Conservation (phyloP, 768 basidiomycete genomes). For the Suillus plorans region DNA sequence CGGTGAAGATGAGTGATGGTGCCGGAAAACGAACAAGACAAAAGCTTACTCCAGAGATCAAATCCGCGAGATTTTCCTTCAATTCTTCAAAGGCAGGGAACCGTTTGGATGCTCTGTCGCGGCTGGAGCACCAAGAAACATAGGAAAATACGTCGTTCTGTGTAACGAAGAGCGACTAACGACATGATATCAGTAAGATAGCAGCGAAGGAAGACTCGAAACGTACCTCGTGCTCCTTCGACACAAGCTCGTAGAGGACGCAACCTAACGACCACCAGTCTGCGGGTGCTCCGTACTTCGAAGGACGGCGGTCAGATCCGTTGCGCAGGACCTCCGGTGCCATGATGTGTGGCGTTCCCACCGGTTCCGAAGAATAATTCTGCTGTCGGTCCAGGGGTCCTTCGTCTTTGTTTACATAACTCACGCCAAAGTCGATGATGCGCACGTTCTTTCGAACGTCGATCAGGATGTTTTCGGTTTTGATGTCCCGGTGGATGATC, state of each 20-base stretch:
- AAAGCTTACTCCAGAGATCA: background rate
- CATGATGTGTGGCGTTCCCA: background rate
- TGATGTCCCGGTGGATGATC: constrained; percentile 68
- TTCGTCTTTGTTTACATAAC: background rate
- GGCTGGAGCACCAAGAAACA: background rate
- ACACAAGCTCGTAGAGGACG: background rate
- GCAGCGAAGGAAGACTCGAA: background rate
- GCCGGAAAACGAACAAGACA: background rate
- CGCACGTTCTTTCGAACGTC: background rate
- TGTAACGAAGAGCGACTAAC: background rate
- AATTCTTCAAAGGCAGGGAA: background rate
- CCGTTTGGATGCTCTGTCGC: too few relatives aligned
- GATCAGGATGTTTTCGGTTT: constrained; percentile 20
- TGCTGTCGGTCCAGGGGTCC: background rate
- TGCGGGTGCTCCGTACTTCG: background rate
- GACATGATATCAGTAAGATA: background rate
- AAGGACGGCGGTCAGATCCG: background rate
- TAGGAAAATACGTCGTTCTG: background rate
- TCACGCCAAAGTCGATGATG: background rate
- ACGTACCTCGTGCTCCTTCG: background rate
- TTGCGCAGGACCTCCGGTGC: background rate
- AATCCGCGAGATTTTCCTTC: background rate
- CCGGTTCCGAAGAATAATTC: too few relatives aligned
- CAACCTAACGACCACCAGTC: background rate
- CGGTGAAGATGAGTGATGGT: background rate